Evolutionary conservation across 768 basidiomycete genomes (phyloP).

Genomic region (Cystofilobasidium capitatum): DNA sequence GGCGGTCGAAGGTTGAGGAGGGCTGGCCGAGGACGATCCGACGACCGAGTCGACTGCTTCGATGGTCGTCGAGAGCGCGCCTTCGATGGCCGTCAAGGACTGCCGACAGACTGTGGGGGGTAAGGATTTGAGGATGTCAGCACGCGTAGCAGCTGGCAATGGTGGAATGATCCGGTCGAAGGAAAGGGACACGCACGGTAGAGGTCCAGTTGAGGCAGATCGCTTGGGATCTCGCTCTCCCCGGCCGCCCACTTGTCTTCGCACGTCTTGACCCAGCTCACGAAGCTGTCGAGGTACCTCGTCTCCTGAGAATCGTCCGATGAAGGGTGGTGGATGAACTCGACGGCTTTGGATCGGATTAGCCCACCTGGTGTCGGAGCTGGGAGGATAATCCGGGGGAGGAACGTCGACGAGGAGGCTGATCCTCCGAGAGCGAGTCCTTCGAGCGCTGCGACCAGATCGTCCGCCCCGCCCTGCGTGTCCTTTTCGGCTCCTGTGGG

Average conservation of each 20-base stretch:
- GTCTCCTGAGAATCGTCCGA: slow-evolving; percentile 10
- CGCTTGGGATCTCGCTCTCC: slow-evolving; percentile 65
- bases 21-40: background rate
- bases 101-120: slow-evolving; percentile 54
- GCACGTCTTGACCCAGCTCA: slow-evolving; percentile 52
- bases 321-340: slow-evolving; percentile 26
- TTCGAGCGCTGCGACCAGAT: slow-evolving; percentile 13
- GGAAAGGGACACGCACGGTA: slow-evolving; percentile 52
- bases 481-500: background rate
- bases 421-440: slow-evolving; percentile 1
- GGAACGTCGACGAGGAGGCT: background rate
- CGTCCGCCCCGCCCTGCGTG: background rate
- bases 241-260: slow-evolving; percentile 52
- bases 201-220: slow-evolving; percentile 65
- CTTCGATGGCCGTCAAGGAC: slow-evolving; percentile 67
- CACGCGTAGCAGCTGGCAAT: background rate
- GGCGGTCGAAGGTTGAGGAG: slow-evolving; percentile 39
- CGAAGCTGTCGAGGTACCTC: slow-evolving; percentile 19
- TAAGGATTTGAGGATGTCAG: no score
- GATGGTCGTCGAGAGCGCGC: slow-evolving; percentile 56
- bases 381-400: background rate
- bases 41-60: slow-evolving; percentile 69
- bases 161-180: background rate
- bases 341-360: slow-evolving; percentile 27
- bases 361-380: slow-evolving; percentile 8